Base-by-base conservation (phyloP, 257 asterid species). In the Capsicum rhomboideum region DNA sequence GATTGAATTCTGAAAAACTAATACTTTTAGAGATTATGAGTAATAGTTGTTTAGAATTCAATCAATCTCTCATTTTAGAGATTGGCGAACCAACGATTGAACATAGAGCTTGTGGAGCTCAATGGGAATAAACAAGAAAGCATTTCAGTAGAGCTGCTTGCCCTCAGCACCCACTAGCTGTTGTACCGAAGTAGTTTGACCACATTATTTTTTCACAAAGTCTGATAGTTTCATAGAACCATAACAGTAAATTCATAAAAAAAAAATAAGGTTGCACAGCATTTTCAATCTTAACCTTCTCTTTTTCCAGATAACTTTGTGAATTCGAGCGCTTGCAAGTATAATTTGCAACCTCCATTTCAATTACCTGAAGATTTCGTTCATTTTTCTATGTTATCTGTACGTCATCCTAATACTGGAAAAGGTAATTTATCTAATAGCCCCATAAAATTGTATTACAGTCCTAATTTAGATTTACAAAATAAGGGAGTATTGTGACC, bases 151-250 rank as follows among this genome's bases (percentile, higher is more conserved):
- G n/a, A n/a, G n/a, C n/a, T n/a, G n/a, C n/a, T n/a, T n/a, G n/a
- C n/a, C n/a, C n/a, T n/a, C n/a, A n/a, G 85, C 81, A 86, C 86
- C 87, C n/a, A n/a, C n/a, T n/a, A 85, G 92, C 64, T 74, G 80
- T 74, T 16, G 63, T 28, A 55, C 88, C 64, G 34, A 84, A 74
- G 75, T 83, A 52, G 77, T 75, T 89, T 61, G 89, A 44, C 92
- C 90, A 26, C 91, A 90, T 23, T 86, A 85, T 26, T 87, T 86
- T 80, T 87, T 84, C 28, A 44, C 34, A 1, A 85, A 21, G 18
- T 26, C 79, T 2, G 82, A 63, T 26, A 46, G 83, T n/a, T 6
- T 82, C 90, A 28, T 79, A 80, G 79, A 80, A 80, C 44, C 85
- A 20, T 58, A 84, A 14, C 53, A 54, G 84, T 64, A 79, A 69